Evolutionary conservation across 148 eudicot genomes (phyloP).

Genomic region (Tetragonia tetragonoides): DNA sequence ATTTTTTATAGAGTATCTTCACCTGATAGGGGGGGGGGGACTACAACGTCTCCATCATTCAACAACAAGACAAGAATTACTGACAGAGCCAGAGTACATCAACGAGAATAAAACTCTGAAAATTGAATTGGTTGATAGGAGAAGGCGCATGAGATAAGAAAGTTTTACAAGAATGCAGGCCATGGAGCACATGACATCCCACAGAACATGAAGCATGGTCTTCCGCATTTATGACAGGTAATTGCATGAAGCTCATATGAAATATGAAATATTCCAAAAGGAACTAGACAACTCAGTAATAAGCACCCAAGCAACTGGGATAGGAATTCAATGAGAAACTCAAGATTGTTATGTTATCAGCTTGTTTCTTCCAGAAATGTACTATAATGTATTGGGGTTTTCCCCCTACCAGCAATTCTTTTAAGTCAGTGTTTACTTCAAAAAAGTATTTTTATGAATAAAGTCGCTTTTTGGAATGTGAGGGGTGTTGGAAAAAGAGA

Average conservation of each 20-base stretch:
- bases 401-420: too few species aligned
- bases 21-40: neutral
- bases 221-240: neutral
- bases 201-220: constrained; percentile 5
- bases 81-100: neutral
- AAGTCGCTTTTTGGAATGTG: too few species aligned
- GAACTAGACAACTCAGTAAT: neutral
- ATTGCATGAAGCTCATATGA: too few species aligned
- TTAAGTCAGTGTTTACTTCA: too few species aligned
- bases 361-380: too few species aligned
- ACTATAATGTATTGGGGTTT: too few species aligned
- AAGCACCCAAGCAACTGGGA: too few species aligned
- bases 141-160: neutral
- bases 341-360: too few species aligned
- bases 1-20: too few species aligned
- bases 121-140: neutral
- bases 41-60: neutral
- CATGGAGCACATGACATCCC: neutral
- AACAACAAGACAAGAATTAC: neutral
- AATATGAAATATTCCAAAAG: neutral
- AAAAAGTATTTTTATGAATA: too few species aligned
- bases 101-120: neutral
- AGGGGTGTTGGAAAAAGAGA: too few species aligned
- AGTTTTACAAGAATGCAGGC: neutral
- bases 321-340: too few species aligned